phyloP scores from a whole-genome alignment of 805 yeast genomes.

The Myxozyma sirexii region DNA sequence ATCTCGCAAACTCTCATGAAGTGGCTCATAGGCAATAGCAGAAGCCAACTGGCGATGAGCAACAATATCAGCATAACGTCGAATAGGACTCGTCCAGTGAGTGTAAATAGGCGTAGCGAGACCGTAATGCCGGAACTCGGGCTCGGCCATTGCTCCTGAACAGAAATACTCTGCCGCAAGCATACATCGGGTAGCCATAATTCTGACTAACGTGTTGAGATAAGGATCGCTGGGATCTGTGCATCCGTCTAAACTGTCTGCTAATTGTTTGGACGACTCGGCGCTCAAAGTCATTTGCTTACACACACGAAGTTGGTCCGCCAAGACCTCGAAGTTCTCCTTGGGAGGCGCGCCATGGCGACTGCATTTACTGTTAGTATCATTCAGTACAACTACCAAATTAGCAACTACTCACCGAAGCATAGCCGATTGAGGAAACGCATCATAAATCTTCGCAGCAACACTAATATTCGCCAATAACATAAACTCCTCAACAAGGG shows the following conservation, averaged over 20 bases:
- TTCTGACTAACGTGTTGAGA: slow-evolving; percentile 89
- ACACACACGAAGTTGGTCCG: slow-evolving; percentile 82
- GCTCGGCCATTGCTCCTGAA: slow-evolving; percentile 83
- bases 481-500: slow-evolving; percentile 98
- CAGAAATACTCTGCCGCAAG: slow-evolving; percentile 98
- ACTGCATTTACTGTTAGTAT: slow-evolving; percentile 47
- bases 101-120: slow-evolving; percentile 96
- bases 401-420: slow-evolving; percentile 41
- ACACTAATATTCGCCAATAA: slow-evolving; percentile 94
- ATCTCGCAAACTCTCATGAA: slow-evolving; percentile 81
- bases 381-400: background rate
- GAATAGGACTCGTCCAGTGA: slow-evolving; percentile 96
- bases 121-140: slow-evolving; percentile 96
- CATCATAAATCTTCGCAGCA: slow-evolving; percentile 86
- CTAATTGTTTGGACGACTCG: slow-evolving; percentile 86
- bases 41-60: slow-evolving; percentile 98
- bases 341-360: slow-evolving; percentile 98
- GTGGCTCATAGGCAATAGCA: slow-evolving; percentile 91
- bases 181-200: slow-evolving; percentile 98
- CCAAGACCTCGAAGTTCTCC: slow-evolving; percentile 83
- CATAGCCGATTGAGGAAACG: slow-evolving; percentile 98
- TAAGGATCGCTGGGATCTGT: slow-evolving; percentile 81
- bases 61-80: slow-evolving; percentile 96
- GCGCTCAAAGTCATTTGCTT: slow-evolving; percentile 75
- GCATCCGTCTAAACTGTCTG: slow-evolving; percentile 90